These are phyloP conservation scores for Halophytophthora batemanensis DNA, from an alignment of 352 stramenopile species.

Conservation along the genomic window DNA sequence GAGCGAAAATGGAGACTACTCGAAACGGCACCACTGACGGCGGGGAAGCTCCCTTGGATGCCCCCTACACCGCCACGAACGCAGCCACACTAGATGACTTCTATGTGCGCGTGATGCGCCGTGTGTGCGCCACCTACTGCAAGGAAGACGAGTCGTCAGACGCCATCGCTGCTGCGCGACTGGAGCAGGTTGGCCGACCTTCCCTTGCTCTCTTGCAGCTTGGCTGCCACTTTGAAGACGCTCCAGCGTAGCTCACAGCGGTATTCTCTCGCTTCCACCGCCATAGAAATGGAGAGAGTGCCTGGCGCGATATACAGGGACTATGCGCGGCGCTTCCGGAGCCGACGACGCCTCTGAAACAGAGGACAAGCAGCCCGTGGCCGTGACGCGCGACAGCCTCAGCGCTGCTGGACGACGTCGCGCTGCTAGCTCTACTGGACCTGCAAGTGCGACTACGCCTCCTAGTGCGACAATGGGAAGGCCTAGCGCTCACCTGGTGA, in stretches of 20 bases:
- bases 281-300: slow-evolving; percentile 42
- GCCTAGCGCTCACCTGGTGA: slow-evolving; percentile 22
- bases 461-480: slow-evolving; percentile 7
- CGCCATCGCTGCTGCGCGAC: slow-evolving; percentile 9
- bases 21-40: too few species aligned
- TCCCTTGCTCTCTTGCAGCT: not conserved
- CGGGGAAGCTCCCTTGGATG: not conserved
- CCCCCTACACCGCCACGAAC: not conserved
- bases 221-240: not conserved
- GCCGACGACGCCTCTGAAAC: not conserved
- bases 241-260: not conserved
- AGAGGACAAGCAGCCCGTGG: slow-evolving; percentile 2
- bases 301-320: slow-evolving; percentile 33
- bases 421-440: slow-evolving; percentile 7
- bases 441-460: too few species aligned
- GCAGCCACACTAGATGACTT: slow-evolving; percentile 39
- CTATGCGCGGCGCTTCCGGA: not conserved
- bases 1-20: too few species aligned
- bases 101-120: slow-evolving; percentile 57
- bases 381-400: too few species aligned
- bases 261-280: not conserved
- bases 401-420: slow-evolving; percentile 2
- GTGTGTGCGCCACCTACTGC: slow-evolving; percentile 46
- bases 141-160: slow-evolving; percentile 20
- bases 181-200: slow-evolving; percentile 32